Conservation (phyloP, 352 stramenopile species). For the Hyaloperonospora brassicae region DNA sequence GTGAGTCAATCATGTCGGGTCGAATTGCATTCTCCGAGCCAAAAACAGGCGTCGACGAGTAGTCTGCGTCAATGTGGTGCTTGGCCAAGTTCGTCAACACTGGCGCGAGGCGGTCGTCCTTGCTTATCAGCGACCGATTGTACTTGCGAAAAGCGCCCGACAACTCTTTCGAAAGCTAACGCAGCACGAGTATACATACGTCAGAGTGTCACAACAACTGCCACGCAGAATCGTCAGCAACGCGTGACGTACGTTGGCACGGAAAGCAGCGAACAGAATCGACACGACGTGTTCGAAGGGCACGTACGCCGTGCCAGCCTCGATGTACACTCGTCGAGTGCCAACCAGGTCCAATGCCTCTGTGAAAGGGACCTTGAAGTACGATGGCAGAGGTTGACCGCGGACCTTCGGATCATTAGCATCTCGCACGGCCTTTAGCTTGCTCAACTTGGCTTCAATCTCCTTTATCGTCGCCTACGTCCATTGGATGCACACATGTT, state of each 20-base stretch:
- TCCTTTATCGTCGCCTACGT: conserved; percentile 50
- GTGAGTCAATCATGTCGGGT: conserved; percentile 86
- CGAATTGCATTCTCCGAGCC: conserved; percentile 67
- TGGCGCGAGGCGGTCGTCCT: conserved; percentile 89
- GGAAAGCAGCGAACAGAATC: conserved; percentile 91
- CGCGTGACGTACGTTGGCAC: conserved; percentile 52
- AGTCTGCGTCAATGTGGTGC: conserved; percentile 92
- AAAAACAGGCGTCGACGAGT: conserved; percentile 38
- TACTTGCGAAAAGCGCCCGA: conserved; percentile 84
- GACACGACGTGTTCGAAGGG: conserved; percentile 91
- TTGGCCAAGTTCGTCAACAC: conserved; percentile 94
- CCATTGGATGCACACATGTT: background rate
- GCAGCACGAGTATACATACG: conserved; percentile 3
- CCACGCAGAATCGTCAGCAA: background rate
- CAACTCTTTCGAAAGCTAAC: conserved; percentile 86
- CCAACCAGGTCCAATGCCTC: conserved; percentile 91
- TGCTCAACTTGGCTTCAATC: conserved; percentile 46
- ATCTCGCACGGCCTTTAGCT: conserved; percentile 69
- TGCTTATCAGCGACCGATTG: conserved; percentile 84
- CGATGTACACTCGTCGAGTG: conserved; percentile 89
- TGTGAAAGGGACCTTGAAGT: conserved; percentile 96
- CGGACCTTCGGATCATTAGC: conserved; percentile 44
- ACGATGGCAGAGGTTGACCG: conserved; percentile 50
- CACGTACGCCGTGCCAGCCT: conserved; percentile 92
- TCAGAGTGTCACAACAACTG: conserved; percentile 3